Conservation (phyloP, 73 alveolate genomes). For the Breviolum minutum region DNA sequence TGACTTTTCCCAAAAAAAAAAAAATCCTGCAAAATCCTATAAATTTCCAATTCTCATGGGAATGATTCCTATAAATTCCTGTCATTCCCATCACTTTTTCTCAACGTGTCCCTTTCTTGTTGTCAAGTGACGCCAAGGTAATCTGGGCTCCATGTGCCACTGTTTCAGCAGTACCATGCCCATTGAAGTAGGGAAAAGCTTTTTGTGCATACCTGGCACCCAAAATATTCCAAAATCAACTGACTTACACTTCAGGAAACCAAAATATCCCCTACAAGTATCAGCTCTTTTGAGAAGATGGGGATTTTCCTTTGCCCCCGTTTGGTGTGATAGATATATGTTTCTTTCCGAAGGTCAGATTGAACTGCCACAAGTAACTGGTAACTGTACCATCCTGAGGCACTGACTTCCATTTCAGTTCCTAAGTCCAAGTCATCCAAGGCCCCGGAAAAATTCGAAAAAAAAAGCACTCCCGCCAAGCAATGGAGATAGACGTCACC, state of each 20-base stretch:
- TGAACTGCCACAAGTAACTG: background rate
- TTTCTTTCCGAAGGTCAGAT: no score
- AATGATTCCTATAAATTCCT: no score
- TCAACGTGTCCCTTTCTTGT: background rate
- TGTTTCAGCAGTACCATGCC: slow-evolving; percentile 59
- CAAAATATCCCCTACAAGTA: background rate
- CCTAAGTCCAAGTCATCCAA: background rate
- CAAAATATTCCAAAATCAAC: background rate
- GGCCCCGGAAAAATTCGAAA: background rate
- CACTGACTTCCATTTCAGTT: slow-evolving; percentile 61
- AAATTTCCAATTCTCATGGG: no score
- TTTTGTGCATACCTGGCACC: slow-evolving; percentile 47
- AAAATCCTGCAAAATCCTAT: no score
- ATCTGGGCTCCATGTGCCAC: slow-evolving; percentile 74
- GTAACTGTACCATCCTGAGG: no score
- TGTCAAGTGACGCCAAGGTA: slow-evolving; percentile 47
- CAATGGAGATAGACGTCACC: background rate
- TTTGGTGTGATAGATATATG: no score
- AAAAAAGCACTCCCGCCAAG: background rate
- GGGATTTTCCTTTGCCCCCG: background rate
- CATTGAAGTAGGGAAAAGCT: slow-evolving; percentile 42
- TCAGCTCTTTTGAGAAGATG: background rate
- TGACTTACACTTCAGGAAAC: background rate
- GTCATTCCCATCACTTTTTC: background rate
- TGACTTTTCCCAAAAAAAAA: no score